Evolutionary conservation across 257 asterid species (phyloP).

Genomic region (Paulownia fortunei): DNA sequence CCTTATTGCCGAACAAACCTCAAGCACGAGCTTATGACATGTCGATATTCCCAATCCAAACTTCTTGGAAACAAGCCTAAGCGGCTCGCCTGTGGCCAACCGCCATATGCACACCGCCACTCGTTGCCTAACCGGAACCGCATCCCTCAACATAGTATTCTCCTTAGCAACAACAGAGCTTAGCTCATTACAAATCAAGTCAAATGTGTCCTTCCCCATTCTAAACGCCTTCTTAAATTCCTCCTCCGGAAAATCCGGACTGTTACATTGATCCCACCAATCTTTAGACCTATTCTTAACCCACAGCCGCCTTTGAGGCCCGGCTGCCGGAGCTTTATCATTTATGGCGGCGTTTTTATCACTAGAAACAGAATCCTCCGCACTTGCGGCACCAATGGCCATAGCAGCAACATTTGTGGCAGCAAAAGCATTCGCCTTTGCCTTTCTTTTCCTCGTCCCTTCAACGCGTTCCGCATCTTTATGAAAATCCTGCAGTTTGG

Average conservation of each 20-base stretch:
- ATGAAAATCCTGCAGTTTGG: slow-evolving; percentile 50
- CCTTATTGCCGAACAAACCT: slow-evolving; percentile 90
- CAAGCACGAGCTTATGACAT: slow-evolving; percentile 88
- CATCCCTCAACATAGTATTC: slow-evolving; percentile 86
- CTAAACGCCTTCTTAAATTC: slow-evolving; percentile 86
- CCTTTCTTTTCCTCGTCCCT: slow-evolving; percentile 55
- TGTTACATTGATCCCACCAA: slow-evolving; percentile 98
- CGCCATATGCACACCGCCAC: slow-evolving; percentile 99
- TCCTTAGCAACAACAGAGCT: slow-evolving; percentile 80
- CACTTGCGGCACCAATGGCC: slow-evolving; percentile 36
- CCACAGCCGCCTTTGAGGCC: slow-evolving; percentile 85
- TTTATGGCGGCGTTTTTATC: background rate
- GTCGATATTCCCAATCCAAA: slow-evolving; percentile 95
- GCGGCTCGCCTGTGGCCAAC: slow-evolving; percentile 95
- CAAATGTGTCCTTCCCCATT: slow-evolving; percentile 92
- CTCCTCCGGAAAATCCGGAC: slow-evolving; percentile 86
- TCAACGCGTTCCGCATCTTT: slow-evolving; percentile 48
- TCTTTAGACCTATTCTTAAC: slow-evolving; percentile 86
- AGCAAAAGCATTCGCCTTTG: slow-evolving; percentile 45
- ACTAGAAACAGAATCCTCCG: slow-evolving; percentile 11
- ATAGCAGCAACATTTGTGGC: slow-evolving; percentile 43
- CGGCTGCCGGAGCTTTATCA: slow-evolving; percentile 39
- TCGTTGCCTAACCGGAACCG: slow-evolving; percentile 90
- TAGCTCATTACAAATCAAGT: slow-evolving; percentile 79
- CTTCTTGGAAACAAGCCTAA: slow-evolving; percentile 81